Base-by-base conservation (phyloP, 495 filamentous ascomycete genomes). In the Aspergillus hancockii region DNA sequence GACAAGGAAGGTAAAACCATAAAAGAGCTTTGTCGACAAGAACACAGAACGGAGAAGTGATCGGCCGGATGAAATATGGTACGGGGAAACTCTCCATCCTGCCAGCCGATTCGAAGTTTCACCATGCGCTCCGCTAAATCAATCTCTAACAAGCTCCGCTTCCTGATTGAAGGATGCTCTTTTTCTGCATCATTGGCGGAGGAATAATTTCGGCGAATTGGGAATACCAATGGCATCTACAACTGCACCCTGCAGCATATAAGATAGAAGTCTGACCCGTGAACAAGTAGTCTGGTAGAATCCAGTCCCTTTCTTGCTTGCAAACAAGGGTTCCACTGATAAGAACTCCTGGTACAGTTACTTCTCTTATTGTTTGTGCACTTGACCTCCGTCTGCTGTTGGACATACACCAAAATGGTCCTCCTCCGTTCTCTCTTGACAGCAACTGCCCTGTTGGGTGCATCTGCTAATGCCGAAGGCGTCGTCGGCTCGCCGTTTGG, bases 401-500 rank as follows among this genome's bases (percentile, higher is more conserved):
- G 8, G 19, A 9, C n/a, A 57, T 34, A 18, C 8, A 22, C 36
- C 6, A 58, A 19, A 18, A 73, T 73, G 66, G 54, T 63, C 18
- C 40, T 65, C 30, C 49, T 65, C 36, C 63, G 54, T 58, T 61
- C 65, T 18, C 49, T 72, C 13, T 21, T 69, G 25, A 53, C 62
- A 12, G 62, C 57, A 34, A 38, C 64, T 18, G 60, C 69, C 34
- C 54, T 72, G 7, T 43, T 72, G 10, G 60, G 67, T 52, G 61
- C 57, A 21, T 59, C 60, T 40, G 60, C 61, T 28, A 54, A 57
- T 9, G 67, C 54, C 12, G n/a, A 65, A 40, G 67, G 63, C 12
- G 77, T 79, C 12, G 62, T 63, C 5, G 77, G 78, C 19, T 68
- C 68, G 4, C 66, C 80, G 1, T 70, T 77, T 13, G 80, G 80